phyloP scores from a whole-genome alignment of 2,329 filamentous ascomycete species.

The Dothidotthia symphoricarpi region DNA sequence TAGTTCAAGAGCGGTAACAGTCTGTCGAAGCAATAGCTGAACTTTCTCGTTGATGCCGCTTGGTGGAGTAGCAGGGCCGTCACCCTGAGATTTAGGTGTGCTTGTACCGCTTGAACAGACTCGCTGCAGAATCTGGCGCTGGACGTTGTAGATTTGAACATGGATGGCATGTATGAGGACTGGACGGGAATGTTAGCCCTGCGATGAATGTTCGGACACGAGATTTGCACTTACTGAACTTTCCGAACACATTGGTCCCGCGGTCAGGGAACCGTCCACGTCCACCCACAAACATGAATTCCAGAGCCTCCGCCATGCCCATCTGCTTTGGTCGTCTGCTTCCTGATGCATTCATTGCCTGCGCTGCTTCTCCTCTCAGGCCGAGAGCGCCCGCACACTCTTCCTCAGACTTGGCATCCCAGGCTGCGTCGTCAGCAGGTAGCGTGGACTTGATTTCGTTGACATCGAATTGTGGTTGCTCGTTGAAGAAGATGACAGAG shows the following conservation, averaged over 20 bases:
- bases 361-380: slow-evolving; percentile 57
- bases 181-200: slow-evolving; percentile 12
- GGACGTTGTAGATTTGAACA: slow-evolving; percentile 58
- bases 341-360: slow-evolving; percentile 61
- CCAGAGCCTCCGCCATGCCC: slow-evolving; percentile 61
- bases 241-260: slow-evolving; percentile 69
- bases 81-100: slow-evolving; percentile 59
- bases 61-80: slow-evolving; percentile 47
- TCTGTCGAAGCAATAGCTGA: slow-evolving; percentile 50
- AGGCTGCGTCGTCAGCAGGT: slow-evolving; percentile 69
- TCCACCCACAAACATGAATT: slow-evolving; percentile 59
- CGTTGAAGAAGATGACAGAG: slow-evolving; percentile 70
- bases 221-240: slow-evolving; percentile 51
- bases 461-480: slow-evolving; percentile 60
- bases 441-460: slow-evolving; percentile 67
- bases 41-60: slow-evolving; percentile 46
- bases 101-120: slow-evolving; percentile 48
- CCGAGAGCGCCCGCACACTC: slow-evolving; percentile 67
- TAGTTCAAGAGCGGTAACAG: slow-evolving; percentile 60
- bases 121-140: slow-evolving; percentile 44
- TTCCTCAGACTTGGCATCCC: slow-evolving; percentile 62
- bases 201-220: too few species aligned
- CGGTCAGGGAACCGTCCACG: slow-evolving; percentile 61
- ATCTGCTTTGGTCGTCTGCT: slow-evolving; percentile 65
- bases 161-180: slow-evolving; percentile 69